Base-by-base conservation (phyloP, 2,329 filamentous ascomycete species). In the Pleomassaria siparia region DNA sequence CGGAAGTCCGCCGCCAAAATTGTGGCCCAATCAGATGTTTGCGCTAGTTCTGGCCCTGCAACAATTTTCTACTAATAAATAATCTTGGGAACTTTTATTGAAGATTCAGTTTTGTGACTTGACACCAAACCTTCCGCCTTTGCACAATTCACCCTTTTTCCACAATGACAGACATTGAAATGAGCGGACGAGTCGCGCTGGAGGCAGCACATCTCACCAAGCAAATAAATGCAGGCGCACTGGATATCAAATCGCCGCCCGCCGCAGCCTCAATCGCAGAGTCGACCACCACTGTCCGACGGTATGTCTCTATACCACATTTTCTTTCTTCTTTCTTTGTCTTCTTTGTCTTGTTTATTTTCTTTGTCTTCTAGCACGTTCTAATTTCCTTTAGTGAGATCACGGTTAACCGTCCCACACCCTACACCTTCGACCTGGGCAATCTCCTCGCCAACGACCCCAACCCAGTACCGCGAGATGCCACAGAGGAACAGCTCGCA, bases 361-460 rank as follows among this genome's bases (percentile, higher is more conserved):
- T n/a, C n/a, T n/a, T n/a, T n/a, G n/a, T n/a, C n/a, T n/a, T n/a
- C 15, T n/a, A 20, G 9, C 21, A 25, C 5, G 39, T 6, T 28
- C 44, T 32, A 16, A 28, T 26, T 24, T 12, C 30, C 20, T 33
- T 4, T 36, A 71, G 69, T 25, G 61, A 64, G n/a, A 52, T 69
- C 22, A 64, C 51, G 13, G 69, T 75, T 40, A 62, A 85, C 51
- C 95, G 95, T 74, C 86, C 90, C 4, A 95, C 88, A 6, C 91
- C 91, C 9, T 95, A 95, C 78, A 91, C 85, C 59, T 96, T 95
- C 76, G 91, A 96, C 71, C 85, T 96, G 32, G 87, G 91, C 58
- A 85, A 95, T 67, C 85, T 97, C 44, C 81, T 95, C 67, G 87
- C 85, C 72, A 85, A 86, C 66, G 94, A 97, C 74, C 83, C 91